Conservation (phyloP, 768 basidiomycete genomes). For the Pulveroboletus sp. region DNA sequence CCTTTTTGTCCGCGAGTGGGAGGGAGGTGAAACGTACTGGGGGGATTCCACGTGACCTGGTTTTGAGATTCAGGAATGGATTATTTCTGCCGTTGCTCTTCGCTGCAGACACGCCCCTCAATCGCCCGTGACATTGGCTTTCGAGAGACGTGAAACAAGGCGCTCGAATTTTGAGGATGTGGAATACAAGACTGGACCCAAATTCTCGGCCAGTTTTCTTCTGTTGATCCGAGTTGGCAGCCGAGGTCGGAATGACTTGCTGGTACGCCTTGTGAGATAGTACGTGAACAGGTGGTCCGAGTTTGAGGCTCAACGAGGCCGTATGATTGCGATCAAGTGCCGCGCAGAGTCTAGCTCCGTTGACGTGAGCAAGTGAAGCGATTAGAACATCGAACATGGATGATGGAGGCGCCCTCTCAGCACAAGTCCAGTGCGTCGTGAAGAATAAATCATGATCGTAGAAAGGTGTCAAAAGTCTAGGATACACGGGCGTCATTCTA, state of each 20-base stretch:
- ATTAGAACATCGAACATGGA: neutral
- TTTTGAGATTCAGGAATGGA: too few species aligned
- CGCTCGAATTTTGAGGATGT: neutral
- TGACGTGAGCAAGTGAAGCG: slow-evolving; percentile 1
- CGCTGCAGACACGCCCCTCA: neutral
- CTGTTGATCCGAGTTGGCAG: neutral
- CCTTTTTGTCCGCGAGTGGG: too few species aligned
- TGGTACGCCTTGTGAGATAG: neutral
- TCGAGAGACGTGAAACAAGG: too few species aligned
- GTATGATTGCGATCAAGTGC: too few species aligned
- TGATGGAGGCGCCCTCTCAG: too few species aligned
- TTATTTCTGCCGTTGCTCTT: neutral
- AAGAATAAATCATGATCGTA: slow-evolving; percentile 8
- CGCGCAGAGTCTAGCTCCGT: too few species aligned
- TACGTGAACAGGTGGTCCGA: neutral
- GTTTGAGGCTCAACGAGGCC: neutral
- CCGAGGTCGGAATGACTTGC: neutral
- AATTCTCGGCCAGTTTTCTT: neutral
- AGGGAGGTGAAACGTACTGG: too few species aligned
- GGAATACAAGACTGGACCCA: too few species aligned
- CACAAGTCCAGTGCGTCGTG: too few species aligned
- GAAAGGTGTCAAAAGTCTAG: slow-evolving; percentile 4
- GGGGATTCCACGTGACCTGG: too few species aligned
- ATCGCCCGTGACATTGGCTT: too few species aligned
- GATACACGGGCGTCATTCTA: slow-evolving; percentile 19